Evolutionary conservation across 2,329 filamentous ascomycete genomes (phyloP).

Genomic region (Amylocarpus encephaloides): DNA sequence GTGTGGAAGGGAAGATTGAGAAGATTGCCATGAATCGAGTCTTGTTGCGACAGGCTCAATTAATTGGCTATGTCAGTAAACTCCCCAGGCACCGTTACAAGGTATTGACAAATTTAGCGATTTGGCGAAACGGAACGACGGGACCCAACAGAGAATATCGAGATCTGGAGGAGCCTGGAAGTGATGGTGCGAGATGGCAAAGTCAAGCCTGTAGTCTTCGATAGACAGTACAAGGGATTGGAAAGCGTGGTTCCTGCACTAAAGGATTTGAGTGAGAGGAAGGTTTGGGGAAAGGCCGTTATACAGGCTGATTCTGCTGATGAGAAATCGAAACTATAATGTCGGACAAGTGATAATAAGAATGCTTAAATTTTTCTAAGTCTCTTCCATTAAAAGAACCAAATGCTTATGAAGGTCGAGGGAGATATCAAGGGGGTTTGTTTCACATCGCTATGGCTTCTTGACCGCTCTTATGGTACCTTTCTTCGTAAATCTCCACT

Average conservation of each 20-base stretch:
- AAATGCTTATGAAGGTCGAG: too few species aligned
- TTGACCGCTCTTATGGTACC: too few species aligned
- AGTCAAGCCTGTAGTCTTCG: slow-evolving; percentile 46
- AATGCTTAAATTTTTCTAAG: too few species aligned
- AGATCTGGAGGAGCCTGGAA: slow-evolving; percentile 46
- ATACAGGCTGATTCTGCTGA: slow-evolving; percentile 34
- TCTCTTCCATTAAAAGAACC: too few species aligned
- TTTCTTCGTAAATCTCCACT: too few species aligned
- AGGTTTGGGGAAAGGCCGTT: slow-evolving; percentile 51
- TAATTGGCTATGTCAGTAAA: slow-evolving; percentile 45
- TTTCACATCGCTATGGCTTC: too few species aligned
- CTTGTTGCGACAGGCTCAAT: slow-evolving; percentile 44
- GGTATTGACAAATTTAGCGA: slow-evolving; percentile 32
- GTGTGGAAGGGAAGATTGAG: slow-evolving; percentile 46
- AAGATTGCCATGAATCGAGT: slow-evolving; percentile 48
- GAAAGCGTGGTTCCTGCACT: slow-evolving; percentile 44
- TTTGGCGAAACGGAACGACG: slow-evolving; percentile 50
- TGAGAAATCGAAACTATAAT: background rate
- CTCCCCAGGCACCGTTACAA: background rate
- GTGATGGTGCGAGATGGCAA: slow-evolving; percentile 40
- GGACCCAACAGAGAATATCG: slow-evolving; percentile 40
- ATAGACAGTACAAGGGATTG: slow-evolving; percentile 42
- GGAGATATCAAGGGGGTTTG: too few species aligned
- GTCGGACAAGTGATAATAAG: too few species aligned
- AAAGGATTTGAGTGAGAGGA: slow-evolving; percentile 43